Evolutionary conservation across 805 yeast species (phyloP).

Genomic region (Zygosaccharomyces lentus): DNA sequence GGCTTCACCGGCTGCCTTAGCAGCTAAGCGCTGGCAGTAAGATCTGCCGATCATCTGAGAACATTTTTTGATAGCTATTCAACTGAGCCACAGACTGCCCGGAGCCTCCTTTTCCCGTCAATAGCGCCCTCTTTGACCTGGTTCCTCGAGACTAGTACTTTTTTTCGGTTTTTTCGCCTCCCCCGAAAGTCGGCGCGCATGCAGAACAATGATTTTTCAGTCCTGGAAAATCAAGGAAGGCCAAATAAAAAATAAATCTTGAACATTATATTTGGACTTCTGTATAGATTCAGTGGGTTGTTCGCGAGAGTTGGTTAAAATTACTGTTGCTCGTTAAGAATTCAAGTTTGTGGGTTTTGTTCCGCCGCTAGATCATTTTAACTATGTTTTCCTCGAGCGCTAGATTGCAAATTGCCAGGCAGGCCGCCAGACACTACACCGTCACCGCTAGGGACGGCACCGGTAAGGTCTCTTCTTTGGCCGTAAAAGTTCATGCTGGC

Average conservation of each 20-base stretch:
- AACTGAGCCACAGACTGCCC: not conserved
- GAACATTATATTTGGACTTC: not conserved
- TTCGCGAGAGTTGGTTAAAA: not conserved
- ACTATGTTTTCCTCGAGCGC: constrained; percentile 6
- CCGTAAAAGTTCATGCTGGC: constrained; percentile 84
- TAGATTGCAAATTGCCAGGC: constrained; percentile 25
- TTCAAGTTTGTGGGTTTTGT: not conserved
- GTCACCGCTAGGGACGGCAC: constrained; percentile 54
- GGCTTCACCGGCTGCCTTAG: not conserved
- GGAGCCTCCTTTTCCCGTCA: not conserved
- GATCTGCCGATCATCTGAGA: too few species aligned
- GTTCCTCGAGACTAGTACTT: not conserved
- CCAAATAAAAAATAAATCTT: not conserved
- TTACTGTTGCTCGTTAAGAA: not conserved
- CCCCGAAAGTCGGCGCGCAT: constrained; percentile 7
- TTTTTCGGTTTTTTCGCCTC: not conserved
- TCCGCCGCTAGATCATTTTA: constrained; percentile 1
- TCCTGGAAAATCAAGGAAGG: not conserved
- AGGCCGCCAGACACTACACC: constrained; percentile 37
- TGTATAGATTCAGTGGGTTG: not conserved
- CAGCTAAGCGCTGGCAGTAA: not conserved
- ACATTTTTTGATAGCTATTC: not conserved
- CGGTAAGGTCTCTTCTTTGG: constrained; percentile 66
- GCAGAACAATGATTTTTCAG: constrained; percentile 1
- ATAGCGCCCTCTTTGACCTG: not conserved